These are phyloP conservation scores for Penicillium sp. DNA, from an alignment of 2,329 filamentous ascomycete species.

Conservation along the genomic window DNA sequence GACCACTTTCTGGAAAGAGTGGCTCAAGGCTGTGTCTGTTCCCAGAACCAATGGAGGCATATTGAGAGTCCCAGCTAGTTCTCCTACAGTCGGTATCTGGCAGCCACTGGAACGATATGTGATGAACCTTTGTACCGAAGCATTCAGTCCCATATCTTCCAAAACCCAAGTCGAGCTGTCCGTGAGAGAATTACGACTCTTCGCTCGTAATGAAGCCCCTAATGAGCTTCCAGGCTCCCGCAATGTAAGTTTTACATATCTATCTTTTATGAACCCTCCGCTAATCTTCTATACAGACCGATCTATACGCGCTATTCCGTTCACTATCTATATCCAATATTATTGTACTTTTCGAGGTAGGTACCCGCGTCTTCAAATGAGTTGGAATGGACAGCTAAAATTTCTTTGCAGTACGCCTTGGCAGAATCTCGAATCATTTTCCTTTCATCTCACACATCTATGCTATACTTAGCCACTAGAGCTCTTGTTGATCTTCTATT, in stretches of 20 bases:
- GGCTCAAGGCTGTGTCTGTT: slow-evolving; percentile 88
- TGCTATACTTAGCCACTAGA: slow-evolving; percentile 89
- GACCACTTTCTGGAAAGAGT: slow-evolving; percentile 97
- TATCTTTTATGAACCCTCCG: slow-evolving; percentile 11
- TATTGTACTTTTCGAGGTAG: slow-evolving; percentile 75
- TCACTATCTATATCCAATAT: slow-evolving; percentile 89
- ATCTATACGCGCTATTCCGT: slow-evolving; percentile 89
- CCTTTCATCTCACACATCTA: slow-evolving; percentile 89
- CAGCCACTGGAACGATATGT: slow-evolving; percentile 95
- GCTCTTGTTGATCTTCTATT: slow-evolving; percentile 84
- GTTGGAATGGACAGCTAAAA: neutral
- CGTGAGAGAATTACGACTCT: slow-evolving; percentile 83
- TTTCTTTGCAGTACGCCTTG: slow-evolving; percentile 62
- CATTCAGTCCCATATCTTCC: slow-evolving; percentile 84
- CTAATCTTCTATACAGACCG: slow-evolving; percentile 49
- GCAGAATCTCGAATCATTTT: slow-evolving; percentile 94
- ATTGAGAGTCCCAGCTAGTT: slow-evolving; percentile 78
- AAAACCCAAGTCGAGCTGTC: slow-evolving; percentile 94
- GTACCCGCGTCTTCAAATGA: neutral
- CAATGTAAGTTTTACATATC: slow-evolving; percentile 45
- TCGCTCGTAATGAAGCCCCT: slow-evolving; percentile 83
- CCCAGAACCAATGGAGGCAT: slow-evolving; percentile 90
- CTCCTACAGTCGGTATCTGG: slow-evolving; percentile 88
- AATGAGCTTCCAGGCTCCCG: slow-evolving; percentile 93
- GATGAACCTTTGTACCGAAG: slow-evolving; percentile 93